Evolutionary conservation across 768 basidiomycete genomes (phyloP), one percentile per base, ranked within the genome.

Genomic region (Porpolomopsis calyptriformis): DNA sequence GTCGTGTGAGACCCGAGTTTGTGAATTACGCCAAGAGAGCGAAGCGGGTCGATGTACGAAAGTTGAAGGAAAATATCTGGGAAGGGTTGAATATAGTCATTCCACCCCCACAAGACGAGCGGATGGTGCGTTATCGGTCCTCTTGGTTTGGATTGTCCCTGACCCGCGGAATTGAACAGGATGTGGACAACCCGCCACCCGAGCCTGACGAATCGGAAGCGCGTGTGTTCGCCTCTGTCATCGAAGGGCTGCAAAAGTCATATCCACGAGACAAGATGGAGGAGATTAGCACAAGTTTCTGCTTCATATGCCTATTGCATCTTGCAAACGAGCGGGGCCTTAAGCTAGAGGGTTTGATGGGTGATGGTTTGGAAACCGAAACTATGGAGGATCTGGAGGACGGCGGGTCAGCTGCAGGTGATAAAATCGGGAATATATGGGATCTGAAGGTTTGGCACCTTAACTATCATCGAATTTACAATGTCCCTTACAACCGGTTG

Each of bases 1-100:
- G 87, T 43, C 83, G 89, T 8, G 80, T 87, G 31, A 71, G 80
- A 53, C 92, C 91, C 4, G 86, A 96, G 58, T 76, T 78, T 43
- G 90, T 99, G 53, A 89, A 91, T 52, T 98, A 96, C 58, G 84
- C 93, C 1, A 93, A 92, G 65, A 78, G 85, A 29, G 96, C 94
- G 2, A 99, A 97, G 67, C 71, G 94, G 34, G 94, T 99, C 18
- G 96, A 98, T 58, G 94, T 99, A 29, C 77, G 90, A 57, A 91
- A 85, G 65, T 67, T 99, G 51, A 99, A 99, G 68, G 94, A 98
- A 50, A 94, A 92, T 54, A 98, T 99, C 40, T 98, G 96, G 96
- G 87, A 77, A 60, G 86, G 86, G 1, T 62, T 98, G 37, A 83
- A 89, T 54, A 89, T 96, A 47, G 76, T 80, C 26, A 68, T 81